These are phyloP conservation scores for Trametes elegans DNA, from an alignment of 768 basidiomycete species.

Conservation along the genomic window DNA sequence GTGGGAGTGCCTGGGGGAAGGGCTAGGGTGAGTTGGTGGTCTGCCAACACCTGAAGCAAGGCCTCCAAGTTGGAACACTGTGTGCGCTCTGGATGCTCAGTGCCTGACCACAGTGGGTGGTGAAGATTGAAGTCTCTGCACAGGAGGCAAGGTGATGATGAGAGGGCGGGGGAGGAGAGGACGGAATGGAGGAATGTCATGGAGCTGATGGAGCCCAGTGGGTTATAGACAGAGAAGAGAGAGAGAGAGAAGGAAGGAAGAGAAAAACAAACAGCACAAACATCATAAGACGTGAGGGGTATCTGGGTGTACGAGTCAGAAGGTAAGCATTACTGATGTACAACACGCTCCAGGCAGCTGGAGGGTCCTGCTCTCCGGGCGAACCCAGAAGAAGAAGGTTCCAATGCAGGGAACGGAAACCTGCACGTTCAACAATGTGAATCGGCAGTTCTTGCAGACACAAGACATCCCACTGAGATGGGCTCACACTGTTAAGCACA, in stretches of 20 bases:
- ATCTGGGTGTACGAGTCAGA: background rate
- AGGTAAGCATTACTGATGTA: background rate
- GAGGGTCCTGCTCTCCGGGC: background rate
- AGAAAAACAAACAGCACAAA: background rate
- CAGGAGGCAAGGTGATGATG: background rate
- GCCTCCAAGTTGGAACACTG: background rate
- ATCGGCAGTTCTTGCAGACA: background rate
- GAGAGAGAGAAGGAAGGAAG: background rate
- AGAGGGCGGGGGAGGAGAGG: no score
- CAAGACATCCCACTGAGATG: background rate
- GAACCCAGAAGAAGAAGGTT: background rate
- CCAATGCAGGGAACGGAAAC: background rate
- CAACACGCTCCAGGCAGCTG: background rate
- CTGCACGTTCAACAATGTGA: background rate
- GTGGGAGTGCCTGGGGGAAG: background rate
- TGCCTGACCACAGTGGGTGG: constrained; percentile 7
- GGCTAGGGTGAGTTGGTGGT: background rate
- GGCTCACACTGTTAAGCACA: background rate
- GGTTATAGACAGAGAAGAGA: constrained; percentile 3
- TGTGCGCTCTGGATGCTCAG: background rate
- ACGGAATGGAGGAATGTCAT: no score
- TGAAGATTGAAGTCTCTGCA: constrained; percentile 8
- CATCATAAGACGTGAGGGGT: background rate
- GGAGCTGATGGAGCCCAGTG: background rate
- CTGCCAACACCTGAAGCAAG: background rate